These are phyloP conservation scores for Apiospora kogelbergensis DNA, from an alignment of 2,329 filamentous ascomycete genomes.

Conservation along the genomic window DNA sequence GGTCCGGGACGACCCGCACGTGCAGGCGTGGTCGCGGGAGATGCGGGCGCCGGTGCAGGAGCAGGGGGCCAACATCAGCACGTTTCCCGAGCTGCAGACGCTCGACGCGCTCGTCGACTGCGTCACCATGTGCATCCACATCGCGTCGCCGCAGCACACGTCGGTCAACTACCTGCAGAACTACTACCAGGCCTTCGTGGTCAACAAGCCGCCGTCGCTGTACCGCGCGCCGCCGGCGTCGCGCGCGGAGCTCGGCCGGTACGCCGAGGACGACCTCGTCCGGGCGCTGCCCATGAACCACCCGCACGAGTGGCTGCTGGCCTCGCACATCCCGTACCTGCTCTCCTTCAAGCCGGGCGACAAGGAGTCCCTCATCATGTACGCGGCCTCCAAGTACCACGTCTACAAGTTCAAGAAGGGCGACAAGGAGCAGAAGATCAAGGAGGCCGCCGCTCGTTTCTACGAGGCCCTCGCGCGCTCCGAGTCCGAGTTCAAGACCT, in stretches of 20 bases:
- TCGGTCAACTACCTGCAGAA: constrained; percentile 53
- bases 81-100: constrained; percentile 42
- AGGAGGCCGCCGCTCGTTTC: constrained; percentile 25
- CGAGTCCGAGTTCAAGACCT: constrained; percentile 28
- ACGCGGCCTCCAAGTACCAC: constrained; percentile 37
- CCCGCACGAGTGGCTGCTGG: constrained; percentile 44
- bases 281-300: constrained; percentile 41
- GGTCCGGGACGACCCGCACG: constrained; percentile 26
- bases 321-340: constrained; percentile 44
- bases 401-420: constrained; percentile 26
- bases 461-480: constrained; percentile 28
- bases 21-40: constrained; percentile 42
- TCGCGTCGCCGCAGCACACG: constrained; percentile 49
- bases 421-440: constrained; percentile 19
- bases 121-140: constrained; percentile 53
- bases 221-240: constrained; percentile 33
- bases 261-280: constrained; percentile 33
- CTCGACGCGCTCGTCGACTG: constrained; percentile 43
- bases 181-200: constrained; percentile 50
- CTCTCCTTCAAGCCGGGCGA: constrained; percentile 42
- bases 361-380: constrained; percentile 41
- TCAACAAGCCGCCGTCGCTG: constrained; percentile 42
- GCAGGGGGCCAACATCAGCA: constrained; percentile 35
- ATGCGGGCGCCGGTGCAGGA: constrained; percentile 30
- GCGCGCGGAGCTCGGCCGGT: constrained; percentile 30